Conservation (phyloP, 2,329 filamentous ascomycete species). For the Hypoxylon sp. region DNA sequence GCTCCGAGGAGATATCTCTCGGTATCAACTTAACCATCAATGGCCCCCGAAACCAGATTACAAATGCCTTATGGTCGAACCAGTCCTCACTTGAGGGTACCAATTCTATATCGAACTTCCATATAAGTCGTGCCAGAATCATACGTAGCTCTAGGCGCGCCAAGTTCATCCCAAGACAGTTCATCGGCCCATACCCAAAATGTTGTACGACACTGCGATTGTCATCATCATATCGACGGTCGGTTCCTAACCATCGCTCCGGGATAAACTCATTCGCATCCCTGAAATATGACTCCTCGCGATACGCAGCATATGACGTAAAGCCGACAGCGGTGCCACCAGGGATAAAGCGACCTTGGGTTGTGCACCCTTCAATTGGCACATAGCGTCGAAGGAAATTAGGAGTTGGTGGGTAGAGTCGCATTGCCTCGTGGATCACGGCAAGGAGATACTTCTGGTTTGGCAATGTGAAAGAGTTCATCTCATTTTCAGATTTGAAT, state of each 20-base stretch:
- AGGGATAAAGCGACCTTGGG: constrained; percentile 13
- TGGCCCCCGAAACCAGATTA: constrained; percentile 23
- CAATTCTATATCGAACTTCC: constrained; percentile 20
- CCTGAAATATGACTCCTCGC: constrained; percentile 10
- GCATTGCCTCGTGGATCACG: constrained; percentile 16
- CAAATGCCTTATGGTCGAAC: constrained; percentile 23
- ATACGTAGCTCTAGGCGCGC: constrained; percentile 18
- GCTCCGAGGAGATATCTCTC: background rate
- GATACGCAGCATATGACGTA: constrained; percentile 14
- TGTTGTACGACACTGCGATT: constrained; percentile 1
- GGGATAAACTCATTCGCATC: constrained; percentile 12
- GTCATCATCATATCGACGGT: constrained; percentile 7
- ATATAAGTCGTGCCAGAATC: constrained; percentile 17
- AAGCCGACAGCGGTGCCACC: constrained; percentile 10
- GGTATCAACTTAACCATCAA: constrained; percentile 10
- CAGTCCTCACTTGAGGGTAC: constrained; percentile 11
- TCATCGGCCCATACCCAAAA: constrained; percentile 20
- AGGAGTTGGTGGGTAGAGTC: constrained; percentile 15
- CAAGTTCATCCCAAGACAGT: constrained; percentile 19
- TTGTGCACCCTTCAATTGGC: constrained; percentile 4
- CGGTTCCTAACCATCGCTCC: constrained; percentile 12
- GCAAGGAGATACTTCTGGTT: constrained; percentile 19
- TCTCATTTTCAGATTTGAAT: constrained; percentile 9
- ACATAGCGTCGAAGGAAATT: constrained; percentile 1
- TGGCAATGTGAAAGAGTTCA: constrained; percentile 2